Conservation (phyloP, 306 rosid genomes). For the Comarum palustre region DNA sequence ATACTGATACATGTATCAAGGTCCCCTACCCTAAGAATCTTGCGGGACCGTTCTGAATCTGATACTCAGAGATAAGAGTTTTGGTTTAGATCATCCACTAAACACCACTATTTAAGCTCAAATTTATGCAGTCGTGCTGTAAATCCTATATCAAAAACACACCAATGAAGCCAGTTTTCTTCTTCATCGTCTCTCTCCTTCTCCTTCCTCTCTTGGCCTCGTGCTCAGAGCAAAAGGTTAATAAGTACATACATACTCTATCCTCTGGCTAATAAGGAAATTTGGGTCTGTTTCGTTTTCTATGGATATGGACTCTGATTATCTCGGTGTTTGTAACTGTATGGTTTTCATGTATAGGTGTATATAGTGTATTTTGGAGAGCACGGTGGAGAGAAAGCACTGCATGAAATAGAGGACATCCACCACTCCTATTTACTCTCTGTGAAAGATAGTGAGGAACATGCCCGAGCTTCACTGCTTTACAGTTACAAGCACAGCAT, state of each 20-base stretch:
- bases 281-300: neutral
- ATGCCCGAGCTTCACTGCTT: slow-evolving; percentile 58
- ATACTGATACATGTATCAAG: neutral
- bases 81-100: neutral
- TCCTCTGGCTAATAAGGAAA: neutral
- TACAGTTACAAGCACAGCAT: slow-evolving; percentile 78
- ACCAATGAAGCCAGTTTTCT: slow-evolving; percentile 19
- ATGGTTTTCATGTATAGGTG: slow-evolving; percentile 32
- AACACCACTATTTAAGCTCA: neutral
- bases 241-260: neutral
- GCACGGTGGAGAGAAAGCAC: slow-evolving; percentile 39
- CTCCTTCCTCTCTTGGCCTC: slow-evolving; percentile 31
- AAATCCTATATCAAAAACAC: neutral
- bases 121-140: neutral
- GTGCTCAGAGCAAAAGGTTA: slow-evolving; percentile 28
- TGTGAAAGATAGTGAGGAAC: slow-evolving; percentile 58
- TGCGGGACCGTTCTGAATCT: slow-evolving; percentile 9
- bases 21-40: slow-evolving; percentile 12
- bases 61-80: slow-evolving; percentile 2
- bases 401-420: slow-evolving; percentile 44
- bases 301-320: neutral
- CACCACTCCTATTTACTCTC: slow-evolving; percentile 63
- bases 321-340: neutral
- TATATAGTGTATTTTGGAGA: slow-evolving; percentile 60
- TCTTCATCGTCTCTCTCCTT: slow-evolving; percentile 13